Conservation (phyloP, 2,329 filamentous ascomycete species). For the Alternaria angustiovoidea region DNA sequence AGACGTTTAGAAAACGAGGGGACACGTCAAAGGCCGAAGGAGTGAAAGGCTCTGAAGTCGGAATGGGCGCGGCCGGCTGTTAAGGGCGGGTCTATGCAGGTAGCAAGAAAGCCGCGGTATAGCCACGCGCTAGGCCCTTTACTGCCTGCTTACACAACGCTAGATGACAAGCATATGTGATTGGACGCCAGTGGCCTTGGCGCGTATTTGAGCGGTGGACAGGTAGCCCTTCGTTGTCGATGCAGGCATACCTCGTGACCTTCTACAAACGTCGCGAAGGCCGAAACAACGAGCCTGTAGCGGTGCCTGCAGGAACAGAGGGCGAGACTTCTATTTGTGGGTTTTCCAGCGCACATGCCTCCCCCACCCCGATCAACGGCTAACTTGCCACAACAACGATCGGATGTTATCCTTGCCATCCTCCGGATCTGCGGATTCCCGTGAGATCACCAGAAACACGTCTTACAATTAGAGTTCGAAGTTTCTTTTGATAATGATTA, state of each 20-base stretch:
- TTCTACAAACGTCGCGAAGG: constrained; percentile 3
- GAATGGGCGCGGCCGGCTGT: constrained; percentile 22
- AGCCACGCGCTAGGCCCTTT: constrained; percentile 21
- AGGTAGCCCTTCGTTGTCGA: constrained; percentile 16
- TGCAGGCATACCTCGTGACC: constrained; percentile 4
- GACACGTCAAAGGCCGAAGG: constrained; percentile 6
- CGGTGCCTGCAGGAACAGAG: constrained; percentile 11
- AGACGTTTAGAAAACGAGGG: constrained; percentile 18
- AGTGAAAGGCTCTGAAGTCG: constrained; percentile 16
- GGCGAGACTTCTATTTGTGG: constrained; percentile 1
- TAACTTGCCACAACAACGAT: constrained; percentile 10
- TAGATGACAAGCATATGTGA: constrained; percentile 4
- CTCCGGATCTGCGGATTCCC: constrained; percentile 7
- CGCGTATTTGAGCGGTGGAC: constrained; percentile 10
- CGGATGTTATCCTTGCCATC: neutral
- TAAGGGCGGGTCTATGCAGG: constrained; percentile 22
- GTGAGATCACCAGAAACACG: constrained; percentile 1
- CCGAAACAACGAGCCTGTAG: constrained; percentile 5
- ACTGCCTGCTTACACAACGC: constrained; percentile 15
- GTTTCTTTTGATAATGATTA: neutral
- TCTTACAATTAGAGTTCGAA: constrained; percentile 2
- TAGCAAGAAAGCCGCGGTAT: constrained; percentile 24
- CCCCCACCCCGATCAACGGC: constrained; percentile 9
- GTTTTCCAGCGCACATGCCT: constrained; percentile 3
- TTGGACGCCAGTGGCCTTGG: constrained; percentile 20